A percentile compares a stretch with the other conserved stretches of the same genome.
Evolutionary conservation across 1,139 yeast species (phyloP).

Genomic region (Taphrina sp.): DNA sequence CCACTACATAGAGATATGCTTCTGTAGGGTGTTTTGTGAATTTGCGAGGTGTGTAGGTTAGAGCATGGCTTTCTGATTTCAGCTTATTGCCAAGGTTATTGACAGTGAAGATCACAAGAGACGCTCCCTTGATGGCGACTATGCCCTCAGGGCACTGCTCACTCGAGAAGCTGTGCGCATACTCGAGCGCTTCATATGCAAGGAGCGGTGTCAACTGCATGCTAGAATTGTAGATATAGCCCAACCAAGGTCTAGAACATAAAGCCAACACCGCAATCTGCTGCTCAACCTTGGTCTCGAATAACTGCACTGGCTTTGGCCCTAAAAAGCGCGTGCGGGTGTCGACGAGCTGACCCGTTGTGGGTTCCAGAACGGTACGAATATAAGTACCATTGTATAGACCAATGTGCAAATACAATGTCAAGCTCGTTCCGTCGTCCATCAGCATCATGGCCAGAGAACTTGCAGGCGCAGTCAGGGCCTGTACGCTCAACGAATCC

Average conservation of each 20-base stretch:
- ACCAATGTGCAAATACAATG: slow-evolving; percentile 65
- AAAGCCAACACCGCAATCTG: slow-evolving; percentile 46
- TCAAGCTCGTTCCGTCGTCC: slow-evolving; percentile 41
- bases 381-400: slow-evolving; percentile 78
- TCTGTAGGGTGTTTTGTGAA: slow-evolving; percentile 45
- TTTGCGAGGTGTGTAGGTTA: slow-evolving; percentile 57
- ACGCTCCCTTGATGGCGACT: slow-evolving; percentile 59
- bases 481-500: slow-evolving; percentile 65
- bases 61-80: slow-evolving; percentile 48
- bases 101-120: slow-evolving; percentile 59
- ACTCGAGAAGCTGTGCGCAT: slow-evolving; percentile 57
- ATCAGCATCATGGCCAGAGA: slow-evolving; percentile 52
- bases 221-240: slow-evolving; percentile 42
- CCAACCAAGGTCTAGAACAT: slow-evolving; percentile 49
- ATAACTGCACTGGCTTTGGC: slow-evolving; percentile 57
- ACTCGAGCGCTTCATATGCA: slow-evolving; percentile 43
- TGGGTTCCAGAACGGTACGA: slow-evolving; percentile 56
- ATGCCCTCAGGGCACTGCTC: slow-evolving; percentile 63
- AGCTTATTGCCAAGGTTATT: slow-evolving; percentile 56
- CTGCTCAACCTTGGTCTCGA: slow-evolving; percentile 43
- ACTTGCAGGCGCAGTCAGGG: slow-evolving; percentile 59
- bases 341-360: slow-evolving; percentile 64
- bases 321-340: slow-evolving; percentile 76
- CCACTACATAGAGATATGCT: slow-evolving; percentile 47
- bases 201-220: slow-evolving; percentile 43